These are phyloP conservation scores for Candolleomyces eurysporus DNA, from an alignment of 768 basidiomycete species.

Conservation along the genomic window DNA sequence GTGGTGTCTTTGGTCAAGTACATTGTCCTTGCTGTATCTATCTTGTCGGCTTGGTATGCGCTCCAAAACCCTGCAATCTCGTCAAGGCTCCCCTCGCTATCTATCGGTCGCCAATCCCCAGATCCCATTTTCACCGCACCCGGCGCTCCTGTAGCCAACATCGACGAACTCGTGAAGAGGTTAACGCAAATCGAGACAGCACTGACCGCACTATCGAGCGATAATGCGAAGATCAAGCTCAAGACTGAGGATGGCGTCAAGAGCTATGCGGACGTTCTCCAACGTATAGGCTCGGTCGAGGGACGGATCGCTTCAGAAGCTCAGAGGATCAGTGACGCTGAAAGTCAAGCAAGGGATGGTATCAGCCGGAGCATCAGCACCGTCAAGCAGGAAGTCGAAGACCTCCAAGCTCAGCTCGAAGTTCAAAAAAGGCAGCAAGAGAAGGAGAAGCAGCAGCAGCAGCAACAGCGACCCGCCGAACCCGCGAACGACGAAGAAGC, in stretches of 20 bases:
- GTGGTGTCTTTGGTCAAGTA: constrained; percentile 38
- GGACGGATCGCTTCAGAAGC: constrained; percentile 38
- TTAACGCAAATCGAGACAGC: constrained; percentile 63
- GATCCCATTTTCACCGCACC: constrained; percentile 48
- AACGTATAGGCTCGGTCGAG: constrained; percentile 58
- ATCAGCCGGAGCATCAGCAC: constrained; percentile 44
- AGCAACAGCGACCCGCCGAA: constrained; percentile 16
- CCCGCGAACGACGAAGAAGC: constrained; percentile 55
- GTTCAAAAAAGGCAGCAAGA: constrained; percentile 23
- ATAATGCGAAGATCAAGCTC: constrained; percentile 47
- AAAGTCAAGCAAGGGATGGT: constrained; percentile 50
- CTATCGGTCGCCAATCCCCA: constrained; percentile 17
- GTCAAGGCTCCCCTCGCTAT: constrained; percentile 32
- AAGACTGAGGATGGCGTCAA: constrained; percentile 54
- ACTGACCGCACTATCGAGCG: constrained; percentile 56
- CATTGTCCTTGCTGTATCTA: constrained; percentile 36
- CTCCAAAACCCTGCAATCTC: constrained; percentile 35
- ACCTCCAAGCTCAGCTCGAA: constrained; percentile 42
- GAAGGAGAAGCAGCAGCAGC: constrained; percentile 21
- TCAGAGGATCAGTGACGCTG: constrained; percentile 40
- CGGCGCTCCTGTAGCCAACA: constrained; percentile 57
- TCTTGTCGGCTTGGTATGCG: constrained; percentile 46
- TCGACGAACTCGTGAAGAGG: constrained; percentile 63
- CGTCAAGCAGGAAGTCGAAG: constrained; percentile 57
- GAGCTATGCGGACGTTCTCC: constrained; percentile 49